Conservation (phyloP, 1,139 yeast genomes). For the Kurtzmaniella natalensis region DNA sequence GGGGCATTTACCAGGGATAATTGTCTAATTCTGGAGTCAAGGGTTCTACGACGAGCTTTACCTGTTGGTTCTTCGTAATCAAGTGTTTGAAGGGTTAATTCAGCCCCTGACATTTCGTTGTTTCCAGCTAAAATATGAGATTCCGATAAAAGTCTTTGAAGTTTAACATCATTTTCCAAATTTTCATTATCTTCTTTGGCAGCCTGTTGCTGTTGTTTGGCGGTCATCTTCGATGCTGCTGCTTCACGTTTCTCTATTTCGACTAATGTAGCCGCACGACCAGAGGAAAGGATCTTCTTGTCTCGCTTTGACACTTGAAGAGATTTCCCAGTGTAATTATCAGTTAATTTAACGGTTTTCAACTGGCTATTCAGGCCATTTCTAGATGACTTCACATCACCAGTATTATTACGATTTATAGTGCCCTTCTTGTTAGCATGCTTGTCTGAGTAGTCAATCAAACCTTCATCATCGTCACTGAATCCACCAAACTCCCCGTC, state of each 20-base stretch:
- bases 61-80: slow-evolving; percentile 75
- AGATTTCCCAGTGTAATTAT: slow-evolving; percentile 17
- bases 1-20: slow-evolving; percentile 50
- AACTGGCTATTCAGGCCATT: slow-evolving; percentile 21
- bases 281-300: slow-evolving; percentile 29
- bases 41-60: slow-evolving; percentile 68
- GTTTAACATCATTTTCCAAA: slow-evolving; percentile 73
- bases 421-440: too few species aligned
- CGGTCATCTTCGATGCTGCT: slow-evolving; percentile 19
- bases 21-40: slow-evolving; percentile 61
- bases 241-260: slow-evolving; percentile 29
- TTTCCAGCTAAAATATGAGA: slow-evolving; percentile 67
- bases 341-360: slow-evolving; percentile 32
- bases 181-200: slow-evolving; percentile 45
- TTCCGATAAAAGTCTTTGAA: slow-evolving; percentile 78
- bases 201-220: slow-evolving; percentile 23
- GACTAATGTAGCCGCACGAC: slow-evolving; percentile 38
- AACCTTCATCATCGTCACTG: slow-evolving; percentile 5
- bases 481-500: slow-evolving; percentile 13
- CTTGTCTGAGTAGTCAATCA: slow-evolving; percentile 5
- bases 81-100: slow-evolving; percentile 61
- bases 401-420: slow-evolving; percentile 11
- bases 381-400: too few species aligned
- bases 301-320: slow-evolving; percentile 24
- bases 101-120: slow-evolving; percentile 69